These are phyloP conservation scores for Colletotrichum orbiculare DNA, from an alignment of 2,329 filamentous ascomycete species.

Conservation along the genomic window DNA sequence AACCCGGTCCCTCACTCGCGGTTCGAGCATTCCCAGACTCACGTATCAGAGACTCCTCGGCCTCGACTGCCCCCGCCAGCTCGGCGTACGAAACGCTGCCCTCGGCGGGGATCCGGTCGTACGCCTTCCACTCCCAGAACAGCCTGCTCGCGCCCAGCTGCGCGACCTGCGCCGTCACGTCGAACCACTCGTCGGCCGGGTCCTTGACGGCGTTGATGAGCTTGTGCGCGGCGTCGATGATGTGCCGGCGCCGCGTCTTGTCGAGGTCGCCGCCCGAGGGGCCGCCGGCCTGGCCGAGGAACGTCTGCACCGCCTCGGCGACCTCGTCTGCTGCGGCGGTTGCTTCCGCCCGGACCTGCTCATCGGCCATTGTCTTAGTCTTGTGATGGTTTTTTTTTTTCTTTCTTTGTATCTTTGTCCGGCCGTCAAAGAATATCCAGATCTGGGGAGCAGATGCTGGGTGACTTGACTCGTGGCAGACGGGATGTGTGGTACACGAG, in stretches of 20 bases:
- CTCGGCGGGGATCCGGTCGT: conserved; percentile 45
- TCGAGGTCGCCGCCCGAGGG: conserved; percentile 19
- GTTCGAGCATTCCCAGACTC: not conserved
- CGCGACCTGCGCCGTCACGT: conserved; percentile 25
- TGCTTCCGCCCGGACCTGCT: conserved; percentile 22
- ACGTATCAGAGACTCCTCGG: conserved; percentile 44
- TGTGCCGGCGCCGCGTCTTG: conserved; percentile 23
- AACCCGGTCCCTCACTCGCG: not conserved
- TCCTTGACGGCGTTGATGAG: conserved; percentile 26
- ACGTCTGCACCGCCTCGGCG: conserved; percentile 15
- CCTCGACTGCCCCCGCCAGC: conserved; percentile 44
- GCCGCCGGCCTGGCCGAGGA: conserved; percentile 3
- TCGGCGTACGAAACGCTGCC: conserved; percentile 44
- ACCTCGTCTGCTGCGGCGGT: conserved; percentile 27
- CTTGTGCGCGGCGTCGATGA: conserved; percentile 28
- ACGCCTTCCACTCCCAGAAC: conserved; percentile 48
- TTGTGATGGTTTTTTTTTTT: not conserved
- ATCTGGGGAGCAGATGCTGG: too few species aligned
- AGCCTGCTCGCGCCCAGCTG: conserved; percentile 37
- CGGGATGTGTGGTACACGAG: too few species aligned
- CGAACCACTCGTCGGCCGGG: conserved; percentile 29
- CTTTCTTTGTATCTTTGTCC: not conserved
- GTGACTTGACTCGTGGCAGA: too few species aligned
- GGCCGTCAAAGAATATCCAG: too few species aligned
- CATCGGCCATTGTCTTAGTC: not conserved